phyloP scores from a whole-genome alignment of 805 yeast species.

The Saccharomycopsis guyanensis region DNA sequence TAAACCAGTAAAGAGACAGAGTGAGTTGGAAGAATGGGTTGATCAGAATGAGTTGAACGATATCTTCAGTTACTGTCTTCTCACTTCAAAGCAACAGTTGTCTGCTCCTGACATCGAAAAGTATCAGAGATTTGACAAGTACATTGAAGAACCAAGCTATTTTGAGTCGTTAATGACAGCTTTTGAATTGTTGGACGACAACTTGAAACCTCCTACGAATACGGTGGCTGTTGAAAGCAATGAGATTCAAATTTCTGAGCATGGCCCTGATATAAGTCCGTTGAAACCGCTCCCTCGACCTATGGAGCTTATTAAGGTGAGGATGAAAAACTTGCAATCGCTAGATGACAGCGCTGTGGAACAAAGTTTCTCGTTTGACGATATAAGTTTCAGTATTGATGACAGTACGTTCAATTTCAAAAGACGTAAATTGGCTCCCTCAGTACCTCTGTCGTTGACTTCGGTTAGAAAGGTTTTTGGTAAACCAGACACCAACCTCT shows the following conservation, averaged over 20 bases:
- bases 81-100: not conserved
- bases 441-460: not conserved
- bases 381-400: conserved; percentile 8
- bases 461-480: not conserved
- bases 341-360: conserved; percentile 20
- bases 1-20: conserved; percentile 25
- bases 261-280: not conserved
- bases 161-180: not conserved
- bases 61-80: conserved; percentile 14
- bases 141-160: not conserved
- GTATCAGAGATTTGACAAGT: not conserved
- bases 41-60: conserved; percentile 32
- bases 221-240: not conserved
- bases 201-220: not conserved
- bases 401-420: not conserved
- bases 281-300: not conserved
- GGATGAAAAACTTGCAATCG: not conserved
- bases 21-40: conserved; percentile 31
- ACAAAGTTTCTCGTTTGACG: conserved; percentile 16
- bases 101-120: not conserved
- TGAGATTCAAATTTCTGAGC: not conserved
- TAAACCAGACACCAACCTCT: not conserved
- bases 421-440: not conserved
- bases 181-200: conserved; percentile 1
- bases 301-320: not conserved